Evolutionary conservation across 78 protist species (phyloP).

Genomic region (Dictyostelium discoideum): DNA sequence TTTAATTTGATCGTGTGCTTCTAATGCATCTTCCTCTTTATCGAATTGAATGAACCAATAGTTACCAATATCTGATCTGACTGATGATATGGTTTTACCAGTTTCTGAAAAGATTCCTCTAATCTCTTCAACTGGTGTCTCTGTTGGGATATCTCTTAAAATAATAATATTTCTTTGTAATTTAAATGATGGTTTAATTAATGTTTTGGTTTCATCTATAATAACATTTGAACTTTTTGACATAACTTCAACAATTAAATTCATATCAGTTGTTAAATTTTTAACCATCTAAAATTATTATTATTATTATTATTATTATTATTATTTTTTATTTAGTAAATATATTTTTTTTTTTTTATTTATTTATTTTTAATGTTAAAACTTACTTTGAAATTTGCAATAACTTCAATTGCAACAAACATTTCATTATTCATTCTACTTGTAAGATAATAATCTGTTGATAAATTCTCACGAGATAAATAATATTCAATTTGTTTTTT

Average conservation of each 20-base stretch:
- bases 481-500: constrained; percentile 77
- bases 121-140: constrained; percentile 64
- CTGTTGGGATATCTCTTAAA: constrained; percentile 60
- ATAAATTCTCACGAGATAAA: constrained; percentile 74
- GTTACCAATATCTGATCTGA: constrained; percentile 48
- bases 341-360: not conserved
- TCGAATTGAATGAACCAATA: constrained; percentile 80
- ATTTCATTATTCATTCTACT: constrained; percentile 70
- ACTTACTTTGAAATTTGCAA: constrained; percentile 67
- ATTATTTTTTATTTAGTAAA: not conserved
- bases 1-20: constrained; percentile 52
- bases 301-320: too few relatives aligned
- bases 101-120: constrained; percentile 33
- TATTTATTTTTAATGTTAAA: not conserved
- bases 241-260: constrained; percentile 55
- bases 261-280: constrained; percentile 63
- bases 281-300: constrained; percentile 24
- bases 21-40: constrained; percentile 59
- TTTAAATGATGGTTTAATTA: constrained; percentile 66
- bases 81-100: not conserved
- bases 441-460: constrained; percentile 52
- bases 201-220: constrained; percentile 44
- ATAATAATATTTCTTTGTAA: constrained; percentile 53
- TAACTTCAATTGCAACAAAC: constrained; percentile 58
- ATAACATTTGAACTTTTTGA: constrained; percentile 19